Evolutionary conservation across 2,329 filamentous ascomycete genomes (phyloP), one percentile per base, ranked within the genome.

Genomic region (Phaeosphaeria sp.): DNA sequence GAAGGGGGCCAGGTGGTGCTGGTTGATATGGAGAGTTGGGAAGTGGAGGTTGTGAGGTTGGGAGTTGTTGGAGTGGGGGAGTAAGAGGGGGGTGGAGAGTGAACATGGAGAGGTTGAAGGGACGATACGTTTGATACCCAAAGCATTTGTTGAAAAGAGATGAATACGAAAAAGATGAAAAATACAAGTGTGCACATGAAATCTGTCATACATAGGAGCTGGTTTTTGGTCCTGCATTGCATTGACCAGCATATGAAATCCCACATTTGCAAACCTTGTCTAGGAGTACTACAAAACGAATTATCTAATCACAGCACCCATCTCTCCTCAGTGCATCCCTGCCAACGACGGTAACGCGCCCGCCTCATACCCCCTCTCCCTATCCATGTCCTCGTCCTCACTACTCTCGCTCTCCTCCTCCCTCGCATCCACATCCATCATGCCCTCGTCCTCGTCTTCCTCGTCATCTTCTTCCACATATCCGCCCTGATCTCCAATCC

Each of bases 1-100:
- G 83, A 90, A 62, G 93, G 90, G 0, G 89, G 89, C 18, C 89
- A 96, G 78, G 71, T 99, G 21, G 87, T 97, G 0, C 72, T 99
- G 51, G 80, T 99, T 11, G 94, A 99, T 78, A 82, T 87, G 46
- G 93, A 98, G 78, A 96, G 91, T 1, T 77, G 97, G 58, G 91
- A 93, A 47, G 88, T 91, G 0, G 89, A 93, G 65, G 81, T 85
- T 49, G 81, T 97, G 27, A 58, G 66, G 27, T 10, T 76, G 20
- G 66, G 56, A 15, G 46, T 69, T 50, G 64, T 66, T 6, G 11
- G 11, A 9, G 25, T 27, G 25, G 25, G 25, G n/a, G n/a, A n/a
- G n/a, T n/a, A 27, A 27, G 9, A 27, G 5, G 9, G 9, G 9
- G 25, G 25, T 27, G 25, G 25, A 27, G 25, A 27, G 25, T n/a